A percentile compares a stretch with the other conserved stretches of the same genome.
Conservation (phyloP, 768 basidiomycete species). For the Mycena latifolia region DNA sequence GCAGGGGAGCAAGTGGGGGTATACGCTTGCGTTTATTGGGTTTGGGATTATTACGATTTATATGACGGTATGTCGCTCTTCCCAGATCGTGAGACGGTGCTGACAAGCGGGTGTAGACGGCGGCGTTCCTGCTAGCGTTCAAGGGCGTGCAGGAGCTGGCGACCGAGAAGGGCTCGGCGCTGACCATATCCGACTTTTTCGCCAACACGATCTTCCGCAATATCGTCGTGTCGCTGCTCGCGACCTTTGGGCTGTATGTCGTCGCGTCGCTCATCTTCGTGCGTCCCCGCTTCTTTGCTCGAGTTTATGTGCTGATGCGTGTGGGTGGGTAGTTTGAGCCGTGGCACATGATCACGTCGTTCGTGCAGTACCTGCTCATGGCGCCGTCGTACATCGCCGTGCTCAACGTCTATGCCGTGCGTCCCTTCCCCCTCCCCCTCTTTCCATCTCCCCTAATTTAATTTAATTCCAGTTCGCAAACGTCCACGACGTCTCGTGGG, state of each 20-base stretch:
- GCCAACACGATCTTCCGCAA: slow-evolving; percentile 86
- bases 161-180: slow-evolving; percentile 54
- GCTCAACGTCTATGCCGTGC: slow-evolving; percentile 89
- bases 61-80: slow-evolving; percentile 79
- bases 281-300: slow-evolving; percentile 47
- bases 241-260: slow-evolving; percentile 92
- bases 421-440: slow-evolving; percentile 35
- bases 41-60: slow-evolving; percentile 95
- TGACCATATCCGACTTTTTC: slow-evolving; percentile 74
- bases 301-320: neutral
- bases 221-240: slow-evolving; percentile 86
- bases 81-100: neutral
- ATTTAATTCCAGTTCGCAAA: slow-evolving; percentile 75
- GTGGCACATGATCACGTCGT: slow-evolving; percentile 98
- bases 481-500: slow-evolving; percentile 95
- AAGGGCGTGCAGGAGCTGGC: slow-evolving; percentile 79
- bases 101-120: slow-evolving; percentile 56
- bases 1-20: slow-evolving; percentile 90
- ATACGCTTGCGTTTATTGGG: slow-evolving; percentile 86
- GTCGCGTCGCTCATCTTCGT: slow-evolving; percentile 88
- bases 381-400: slow-evolving; percentile 96
- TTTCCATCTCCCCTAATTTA: neutral
- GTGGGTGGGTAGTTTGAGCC: slow-evolving; percentile 79
- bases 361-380: slow-evolving; percentile 92
- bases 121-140: slow-evolving; percentile 87